Evolutionary conservation across 2,329 filamentous ascomycete genomes (phyloP), one percentile per base, ranked within the genome.

Genomic region (Epichloe typhina): DNA sequence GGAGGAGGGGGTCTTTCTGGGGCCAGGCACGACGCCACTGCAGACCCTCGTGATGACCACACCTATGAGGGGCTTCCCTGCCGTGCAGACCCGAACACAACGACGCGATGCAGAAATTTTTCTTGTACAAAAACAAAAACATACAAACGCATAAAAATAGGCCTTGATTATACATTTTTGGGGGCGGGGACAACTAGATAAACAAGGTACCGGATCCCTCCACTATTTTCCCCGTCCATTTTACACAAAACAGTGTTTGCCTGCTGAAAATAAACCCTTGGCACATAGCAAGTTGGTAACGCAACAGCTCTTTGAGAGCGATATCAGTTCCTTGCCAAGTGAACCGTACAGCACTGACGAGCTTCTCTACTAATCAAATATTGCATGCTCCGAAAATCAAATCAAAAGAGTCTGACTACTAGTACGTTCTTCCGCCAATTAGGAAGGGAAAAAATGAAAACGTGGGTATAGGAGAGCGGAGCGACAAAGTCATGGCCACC

Each of bases 11-110:
- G 36, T 4, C 17, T 3, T 31, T 17, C 13, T 42, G 23, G 50
- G 50, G 36, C 46, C 50, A 49, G 42, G 42, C 50, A 42, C 38
- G 19, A 38, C 50, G 50, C 50, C 50, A 52, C 50, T 46, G 19
- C 33, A 38, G 42, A 52, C 46, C 50, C 50, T 52, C 50, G 46
- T 52, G 46, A 52, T 52, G 33, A 26, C n/a, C 21, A 36, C 33
- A 21, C 7, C 36, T 36, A 36, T 36, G 44, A 46, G 43, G 26
- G 43, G 26, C 6, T 8, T 9, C 26, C 42, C 42, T 13, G 26
- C 19, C 43, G 26, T 19, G 43, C 26, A 31, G 26, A 31, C 26
- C 26, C 26, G 8, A 9, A 31, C 9, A 31, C 26, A 31, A 31
- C 26, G 26, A 31, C 26, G 3, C 26, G 26, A 31, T 31, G 26